A percentile compares a stretch with the other conserved stretches of the same genome.
phyloP scores from a whole-genome alignment of 345 rosid genomes.

The Conringia planisiliqua region DNA sequence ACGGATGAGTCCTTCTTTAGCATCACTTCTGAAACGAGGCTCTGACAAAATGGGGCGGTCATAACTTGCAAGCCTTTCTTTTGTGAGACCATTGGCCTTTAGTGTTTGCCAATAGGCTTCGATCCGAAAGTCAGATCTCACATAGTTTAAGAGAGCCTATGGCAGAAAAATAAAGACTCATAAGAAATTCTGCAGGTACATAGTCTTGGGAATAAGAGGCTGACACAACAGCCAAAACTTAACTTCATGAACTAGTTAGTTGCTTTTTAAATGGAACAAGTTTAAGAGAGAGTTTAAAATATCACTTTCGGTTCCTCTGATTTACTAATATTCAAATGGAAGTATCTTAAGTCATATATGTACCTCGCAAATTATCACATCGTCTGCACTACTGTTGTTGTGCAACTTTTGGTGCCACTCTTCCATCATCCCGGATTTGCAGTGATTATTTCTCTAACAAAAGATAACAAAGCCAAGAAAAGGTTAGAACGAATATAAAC shows the following conservation, averaged over 20 bases:
- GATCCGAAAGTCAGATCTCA: constrained; percentile 66
- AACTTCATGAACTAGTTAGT: constrained; percentile 7
- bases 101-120: constrained; percentile 88
- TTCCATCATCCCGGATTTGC: constrained; percentile 99
- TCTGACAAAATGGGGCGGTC: constrained; percentile 87
- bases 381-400: constrained; percentile 97
- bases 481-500: not conserved
- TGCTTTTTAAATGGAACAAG: too few species aligned
- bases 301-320: not conserved
- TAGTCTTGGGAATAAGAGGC: not conserved
- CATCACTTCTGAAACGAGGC: constrained; percentile 75
- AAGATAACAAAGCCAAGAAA: not conserved
- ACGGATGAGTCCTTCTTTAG: constrained; percentile 74
- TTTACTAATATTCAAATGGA: not conserved
- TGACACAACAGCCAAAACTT: constrained; percentile 9
- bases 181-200: constrained; percentile 15
- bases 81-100: constrained; percentile 83
- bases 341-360: not conserved
- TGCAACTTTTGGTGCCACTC: constrained; percentile 99
- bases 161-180: constrained; percentile 22
- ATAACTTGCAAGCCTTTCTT: constrained; percentile 86
- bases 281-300: too few species aligned
- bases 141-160: constrained; percentile 87
- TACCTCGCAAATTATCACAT: constrained; percentile 96
- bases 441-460: constrained; percentile 77